Base-by-base conservation (phyloP, 805 yeast genomes). In the Hanseniaspora meyeri region DNA sequence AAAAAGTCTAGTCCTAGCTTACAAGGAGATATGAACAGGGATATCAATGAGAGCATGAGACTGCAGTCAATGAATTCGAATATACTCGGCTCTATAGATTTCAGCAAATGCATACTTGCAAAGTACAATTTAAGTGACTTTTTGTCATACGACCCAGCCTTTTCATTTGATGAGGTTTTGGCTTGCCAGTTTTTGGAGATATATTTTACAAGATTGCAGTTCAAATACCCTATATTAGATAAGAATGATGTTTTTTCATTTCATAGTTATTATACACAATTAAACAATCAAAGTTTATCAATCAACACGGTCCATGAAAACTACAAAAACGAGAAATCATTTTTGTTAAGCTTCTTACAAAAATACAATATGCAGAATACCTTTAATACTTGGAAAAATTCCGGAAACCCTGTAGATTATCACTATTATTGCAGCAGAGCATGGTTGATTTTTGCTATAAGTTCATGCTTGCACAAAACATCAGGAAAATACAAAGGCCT, bases 401-500 rank as follows among this genome's bases (percentile, higher is more conserved):
- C 73, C 54, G 70, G 68, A 20, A 72, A 74, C 55, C 70, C 68
- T 8, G 58, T 58, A 14, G 66, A 72, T 39, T 78, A 74, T 64
- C 79, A 79, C 62, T 79, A 76, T 60, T 69, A 72, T 34, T 78
- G 80, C 62, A 76, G 82, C 38, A 70, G 83, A 60, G 74, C 78
- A 76, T 79, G 79, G 77, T 62, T 80, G 58, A 72, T 79, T 9
- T 78, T 74, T 64, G 73, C 80, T 19, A 74, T 80, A 14, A 70
- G 78, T 51, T 75, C 82, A 1, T 72, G 78, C 60, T 62, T 79
- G 11, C 77, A 76, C 62, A 77, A 74, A 71, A 72, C 82, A 1
- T 77, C 82, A 1, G 83, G 82, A 10, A 75, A 76, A 58, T 79
- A 79, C 62, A 69, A 66, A 55, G 82, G 82, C 4, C 76, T 81